Percentiles rank a stretch among this genome's conserved stretches.
Conservation (phyloP, 1,284 basidiomycete genomes). For the Fistulinella staudtii region DNA sequence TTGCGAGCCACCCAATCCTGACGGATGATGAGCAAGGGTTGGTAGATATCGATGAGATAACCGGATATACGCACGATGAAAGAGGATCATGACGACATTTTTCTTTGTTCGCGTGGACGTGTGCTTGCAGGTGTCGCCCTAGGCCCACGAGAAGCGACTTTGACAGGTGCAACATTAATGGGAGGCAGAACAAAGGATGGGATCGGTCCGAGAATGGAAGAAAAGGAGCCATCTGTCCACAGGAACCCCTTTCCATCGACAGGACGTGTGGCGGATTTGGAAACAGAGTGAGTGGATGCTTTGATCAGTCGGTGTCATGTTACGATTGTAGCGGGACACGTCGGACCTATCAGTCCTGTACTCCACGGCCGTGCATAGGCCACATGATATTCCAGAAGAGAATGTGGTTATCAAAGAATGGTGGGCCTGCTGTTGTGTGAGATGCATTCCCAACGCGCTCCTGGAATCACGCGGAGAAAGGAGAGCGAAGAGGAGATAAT, state of each 20-base stretch:
- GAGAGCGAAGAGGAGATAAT: slow-evolving; percentile 8
- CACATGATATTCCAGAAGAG: no score
- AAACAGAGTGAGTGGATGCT: slow-evolving; percentile 2
- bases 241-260: slow-evolving; percentile 21
- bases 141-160: slow-evolving; percentile 12
- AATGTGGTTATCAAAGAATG: no score
- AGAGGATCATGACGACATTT: slow-evolving; percentile 12
- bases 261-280: slow-evolving; percentile 15
- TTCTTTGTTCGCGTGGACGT: no score
- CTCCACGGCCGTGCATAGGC: no score
- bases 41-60: background rate
- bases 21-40: background rate
- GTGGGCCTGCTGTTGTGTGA: no score
- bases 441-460: no score
- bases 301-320: no score
- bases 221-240: slow-evolving; percentile 16
- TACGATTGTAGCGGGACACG: background rate
- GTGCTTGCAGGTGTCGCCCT: slow-evolving; percentile 10
- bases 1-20: no score
- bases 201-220: slow-evolving; percentile 10
- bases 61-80: slow-evolving; percentile 2
- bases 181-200: slow-evolving; percentile 1
- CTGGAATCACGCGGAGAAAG: no score
- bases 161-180: slow-evolving; percentile 1
- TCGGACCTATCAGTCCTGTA: no score